These are phyloP conservation scores for Leucocoprinus leucothites DNA, from an alignment of 768 basidiomycete species.

Conservation along the genomic window DNA sequence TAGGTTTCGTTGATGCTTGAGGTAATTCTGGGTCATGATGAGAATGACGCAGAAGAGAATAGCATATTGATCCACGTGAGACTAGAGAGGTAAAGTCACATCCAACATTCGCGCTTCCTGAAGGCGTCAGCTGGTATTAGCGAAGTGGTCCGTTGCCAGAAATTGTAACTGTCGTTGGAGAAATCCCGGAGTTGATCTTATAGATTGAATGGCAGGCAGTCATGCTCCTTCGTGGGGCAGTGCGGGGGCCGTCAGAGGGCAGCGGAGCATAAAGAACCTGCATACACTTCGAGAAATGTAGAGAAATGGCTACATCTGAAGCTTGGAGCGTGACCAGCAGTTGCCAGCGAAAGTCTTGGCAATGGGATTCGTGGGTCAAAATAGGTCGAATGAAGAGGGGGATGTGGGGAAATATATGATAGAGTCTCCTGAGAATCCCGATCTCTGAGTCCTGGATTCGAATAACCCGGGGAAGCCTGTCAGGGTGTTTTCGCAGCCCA, in stretches of 20 bases:
- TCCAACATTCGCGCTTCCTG: background rate
- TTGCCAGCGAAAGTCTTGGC: too few relatives aligned
- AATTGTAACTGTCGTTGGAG: background rate
- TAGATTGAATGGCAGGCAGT: background rate
- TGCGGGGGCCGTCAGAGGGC: background rate
- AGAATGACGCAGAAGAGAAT: background rate
- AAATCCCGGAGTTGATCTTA: slow-evolving; percentile 1
- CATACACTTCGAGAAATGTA: too few relatives aligned
- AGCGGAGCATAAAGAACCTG: too few relatives aligned
- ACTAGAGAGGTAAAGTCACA: background rate
- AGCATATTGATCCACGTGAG: background rate
- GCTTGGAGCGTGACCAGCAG: too few relatives aligned
- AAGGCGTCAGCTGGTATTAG: slow-evolving; percentile 3
- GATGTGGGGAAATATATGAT: too few relatives aligned
- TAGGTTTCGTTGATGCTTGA: background rate
- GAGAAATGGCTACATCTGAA: too few relatives aligned
- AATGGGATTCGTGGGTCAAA: too few relatives aligned
- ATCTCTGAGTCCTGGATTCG: too few relatives aligned
- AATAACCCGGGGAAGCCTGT: too few relatives aligned
- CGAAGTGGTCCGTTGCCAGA: background rate
- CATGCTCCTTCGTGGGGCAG: background rate
- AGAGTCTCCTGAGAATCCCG: too few relatives aligned
- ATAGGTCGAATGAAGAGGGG: too few relatives aligned
- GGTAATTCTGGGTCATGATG: background rate
- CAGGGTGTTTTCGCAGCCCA: too few relatives aligned